Conservation (phyloP, 2,329 filamentous ascomycete species). For the Hysterium pulicare region DNA sequence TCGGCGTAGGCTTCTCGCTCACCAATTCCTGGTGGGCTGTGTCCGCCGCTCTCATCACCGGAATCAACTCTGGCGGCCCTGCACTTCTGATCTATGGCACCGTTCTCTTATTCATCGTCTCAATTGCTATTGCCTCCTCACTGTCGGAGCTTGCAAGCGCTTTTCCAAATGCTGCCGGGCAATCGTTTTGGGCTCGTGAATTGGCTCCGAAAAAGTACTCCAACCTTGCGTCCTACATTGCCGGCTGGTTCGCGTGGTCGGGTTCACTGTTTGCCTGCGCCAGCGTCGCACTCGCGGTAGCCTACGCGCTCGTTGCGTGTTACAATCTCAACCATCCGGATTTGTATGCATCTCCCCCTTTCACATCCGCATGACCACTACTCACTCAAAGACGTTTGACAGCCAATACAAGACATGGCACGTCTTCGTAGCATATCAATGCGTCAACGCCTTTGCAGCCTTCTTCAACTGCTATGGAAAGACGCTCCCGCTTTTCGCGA, state of each 20-base stretch:
- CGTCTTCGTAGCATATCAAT: slow-evolving; percentile 39
- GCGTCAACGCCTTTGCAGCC: slow-evolving; percentile 41
- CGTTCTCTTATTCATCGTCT: slow-evolving; percentile 40
- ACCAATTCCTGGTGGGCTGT: slow-evolving; percentile 48
- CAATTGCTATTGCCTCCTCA: slow-evolving; percentile 39
- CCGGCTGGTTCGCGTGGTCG: slow-evolving; percentile 48
- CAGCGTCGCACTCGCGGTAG: slow-evolving; percentile 45
- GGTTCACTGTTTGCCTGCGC: slow-evolving; percentile 49
- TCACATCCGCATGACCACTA: slow-evolving; percentile 39
- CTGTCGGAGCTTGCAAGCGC: slow-evolving; percentile 43
- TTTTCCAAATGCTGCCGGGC: slow-evolving; percentile 45
- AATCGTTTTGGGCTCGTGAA: slow-evolving; percentile 46
- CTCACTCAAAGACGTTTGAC: not conserved
- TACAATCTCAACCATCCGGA: slow-evolving; percentile 45
- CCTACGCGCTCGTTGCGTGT: slow-evolving; percentile 44
- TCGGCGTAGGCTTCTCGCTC: slow-evolving; percentile 45
- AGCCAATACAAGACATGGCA: slow-evolving; percentile 17
- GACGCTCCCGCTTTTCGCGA: slow-evolving; percentile 27
- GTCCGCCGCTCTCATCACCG: slow-evolving; percentile 41
- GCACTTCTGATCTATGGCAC: slow-evolving; percentile 44
- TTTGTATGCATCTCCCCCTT: no score
- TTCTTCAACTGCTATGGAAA: slow-evolving; percentile 39
- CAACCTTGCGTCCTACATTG: slow-evolving; percentile 40
- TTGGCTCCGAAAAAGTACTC: slow-evolving; percentile 40
- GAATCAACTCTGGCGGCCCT: slow-evolving; percentile 45